Conservation (phyloP, 1,284 basidiomycete species). For the Leccinum laetum region DNA sequence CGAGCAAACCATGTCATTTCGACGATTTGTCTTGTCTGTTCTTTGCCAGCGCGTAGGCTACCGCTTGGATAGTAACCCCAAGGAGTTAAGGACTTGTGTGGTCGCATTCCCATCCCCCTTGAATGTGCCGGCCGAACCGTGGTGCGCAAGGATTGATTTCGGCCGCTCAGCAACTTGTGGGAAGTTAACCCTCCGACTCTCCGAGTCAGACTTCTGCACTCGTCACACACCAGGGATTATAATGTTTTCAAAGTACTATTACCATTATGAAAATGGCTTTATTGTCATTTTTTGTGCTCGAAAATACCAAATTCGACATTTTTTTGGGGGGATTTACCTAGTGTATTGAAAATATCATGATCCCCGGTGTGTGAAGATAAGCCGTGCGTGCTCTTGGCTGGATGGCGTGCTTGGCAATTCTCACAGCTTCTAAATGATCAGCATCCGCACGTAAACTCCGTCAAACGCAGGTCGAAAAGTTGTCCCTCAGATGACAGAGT, state of each 20-base stretch:
- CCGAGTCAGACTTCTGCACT: background rate
- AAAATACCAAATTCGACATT: too few relatives aligned
- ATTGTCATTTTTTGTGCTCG: background rate
- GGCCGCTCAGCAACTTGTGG: background rate
- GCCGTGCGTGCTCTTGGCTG: background rate
- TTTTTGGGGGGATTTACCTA: too few relatives aligned
- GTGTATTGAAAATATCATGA: background rate
- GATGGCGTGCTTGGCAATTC: background rate
- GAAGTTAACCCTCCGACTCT: background rate
- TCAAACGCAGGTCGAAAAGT: background rate
- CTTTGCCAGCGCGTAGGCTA: background rate
- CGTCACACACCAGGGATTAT: background rate
- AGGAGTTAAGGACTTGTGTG: background rate
- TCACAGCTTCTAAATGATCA: background rate
- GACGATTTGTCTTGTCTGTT: background rate
- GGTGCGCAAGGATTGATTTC: background rate
- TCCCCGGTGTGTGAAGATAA: background rate
- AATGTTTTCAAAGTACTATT: background rate
- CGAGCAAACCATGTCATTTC: background rate
- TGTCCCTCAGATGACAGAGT: background rate
- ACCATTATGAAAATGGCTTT: background rate
- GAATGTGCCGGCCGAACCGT: background rate
- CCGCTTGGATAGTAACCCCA: background rate
- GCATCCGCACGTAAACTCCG: background rate
- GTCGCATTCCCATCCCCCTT: background rate